These are phyloP conservation scores for Oidium heveae DNA, from an alignment of 2,329 filamentous ascomycete genomes.

Conservation along the genomic window DNA sequence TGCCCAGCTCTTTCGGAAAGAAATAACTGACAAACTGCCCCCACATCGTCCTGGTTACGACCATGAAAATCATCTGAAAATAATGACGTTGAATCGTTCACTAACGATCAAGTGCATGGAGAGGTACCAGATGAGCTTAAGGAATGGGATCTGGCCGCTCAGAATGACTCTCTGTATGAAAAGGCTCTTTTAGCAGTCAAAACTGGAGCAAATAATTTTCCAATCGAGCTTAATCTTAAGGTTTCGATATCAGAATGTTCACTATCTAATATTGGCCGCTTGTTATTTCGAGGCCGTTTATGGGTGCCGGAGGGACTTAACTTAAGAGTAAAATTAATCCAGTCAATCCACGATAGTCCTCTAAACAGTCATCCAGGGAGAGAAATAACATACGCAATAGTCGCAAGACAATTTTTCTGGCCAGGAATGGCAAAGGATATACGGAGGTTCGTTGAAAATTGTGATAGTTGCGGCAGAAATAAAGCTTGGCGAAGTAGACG, in stretches of 20 bases:
- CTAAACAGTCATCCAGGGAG: neutral
- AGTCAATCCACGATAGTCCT: neutral
- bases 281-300: too few species aligned
- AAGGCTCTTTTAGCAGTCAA: neutral
- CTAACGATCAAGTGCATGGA: too few species aligned
- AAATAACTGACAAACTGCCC: too few species aligned
- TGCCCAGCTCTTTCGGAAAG: too few species aligned
- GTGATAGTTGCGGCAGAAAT: neutral
- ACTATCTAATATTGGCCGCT: too few species aligned
- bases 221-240: neutral
- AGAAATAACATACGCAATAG: neutral
- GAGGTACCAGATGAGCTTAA: neutral
- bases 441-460: neutral
- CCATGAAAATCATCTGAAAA: too few species aligned
- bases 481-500: neutral
- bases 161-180: neutral
- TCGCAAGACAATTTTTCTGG: neutral
- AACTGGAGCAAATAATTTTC: neutral
- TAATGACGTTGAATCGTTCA: too few species aligned
- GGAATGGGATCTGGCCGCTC: conserved; percentile 5
- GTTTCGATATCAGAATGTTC: neutral
- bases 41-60: too few species aligned
- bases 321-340: conserved; percentile 4
- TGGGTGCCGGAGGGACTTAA: too few species aligned
- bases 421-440: neutral